Conservation (phyloP, 345 rosid species). For the Lepidium aucheri region DNA sequence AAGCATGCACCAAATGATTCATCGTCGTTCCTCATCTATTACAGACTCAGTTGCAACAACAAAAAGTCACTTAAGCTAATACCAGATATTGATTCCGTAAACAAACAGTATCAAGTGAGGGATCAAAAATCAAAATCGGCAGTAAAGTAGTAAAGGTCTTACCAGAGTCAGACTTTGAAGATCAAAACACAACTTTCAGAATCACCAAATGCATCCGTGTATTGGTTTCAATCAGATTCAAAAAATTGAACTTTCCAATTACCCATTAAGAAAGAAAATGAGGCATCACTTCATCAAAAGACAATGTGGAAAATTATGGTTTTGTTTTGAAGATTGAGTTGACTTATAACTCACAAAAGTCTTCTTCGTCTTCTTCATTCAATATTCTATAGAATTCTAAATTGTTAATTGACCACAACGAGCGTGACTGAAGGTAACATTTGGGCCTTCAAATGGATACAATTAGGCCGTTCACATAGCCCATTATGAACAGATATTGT, state of each 20-base stretch:
- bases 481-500: neutral
- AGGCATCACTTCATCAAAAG: neutral
- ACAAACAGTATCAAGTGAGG: neutral
- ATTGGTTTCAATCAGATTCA: neutral
- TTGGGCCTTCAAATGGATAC: neutral
- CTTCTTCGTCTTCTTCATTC: neutral
- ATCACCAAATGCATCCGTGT: neutral
- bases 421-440: too few species aligned
- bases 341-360: neutral
- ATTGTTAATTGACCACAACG: too few species aligned
- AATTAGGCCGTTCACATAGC: too few species aligned
- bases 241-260: neutral
- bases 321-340: neutral
- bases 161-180: neutral
- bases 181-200: neutral
- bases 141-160: neutral
- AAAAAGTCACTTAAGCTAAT: neutral
- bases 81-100: neutral
- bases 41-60: neutral
- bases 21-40: constrained; percentile 1
- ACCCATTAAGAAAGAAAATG: neutral
- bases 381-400: too few species aligned
- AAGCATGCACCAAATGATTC: constrained; percentile 46
- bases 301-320: neutral
- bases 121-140: neutral